Base-by-base conservation (phyloP, 1,284 basidiomycete genomes). In the Tilletia walkeri region DNA sequence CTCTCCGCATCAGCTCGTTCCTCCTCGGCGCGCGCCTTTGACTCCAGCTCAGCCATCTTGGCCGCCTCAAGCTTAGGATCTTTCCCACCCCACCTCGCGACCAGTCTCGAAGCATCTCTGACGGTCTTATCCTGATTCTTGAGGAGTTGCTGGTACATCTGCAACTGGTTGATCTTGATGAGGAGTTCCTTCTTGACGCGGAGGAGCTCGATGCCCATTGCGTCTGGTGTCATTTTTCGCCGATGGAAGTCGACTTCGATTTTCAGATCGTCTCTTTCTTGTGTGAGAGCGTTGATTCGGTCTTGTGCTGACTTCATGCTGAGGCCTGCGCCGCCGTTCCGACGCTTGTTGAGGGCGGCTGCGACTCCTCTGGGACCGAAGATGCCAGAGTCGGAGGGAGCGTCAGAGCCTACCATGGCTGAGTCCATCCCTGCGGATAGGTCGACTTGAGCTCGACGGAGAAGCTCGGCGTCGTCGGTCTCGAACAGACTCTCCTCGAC, bases 211-310 rank as follows among this genome's bases (percentile, higher is more conserved):
- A 75, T 75, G 5, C 75, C 69, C 10, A 78, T 73, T 34, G 82
- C 81, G 49, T 80, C 79, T 12, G 76, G 74, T 39, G 73, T 76
- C 54, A 80, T 79, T 50, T 81, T 80, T n/a, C 79, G 76, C 48
- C 81, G 75, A 34, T 79, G 74, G 14, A 81, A 75, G 69, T 82
- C 82, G 36, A 81, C 77, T 61, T 82, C 82, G 56, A 80, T 79
- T 70, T 82, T 79, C 70, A 83, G 77, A 66, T 82, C 80, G 63
- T 82, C 80, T 24, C 79, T 75, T 68, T 83, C 82, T 61, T 80
- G 75, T 0, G 77, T 78, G 24, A 83, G 75, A 54, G 72, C 75
- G 71, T 81, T 80, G 71, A 83, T 81, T 69, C 75, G 78, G 48
- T 80, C 78, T 54, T 77, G 76, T 2, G 79, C 76, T 18, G 77